Evolutionary conservation across 2,329 filamentous ascomycete species (phyloP), one percentile per base, ranked within the genome.

Genomic region (Epichloe hybrida): DNA sequence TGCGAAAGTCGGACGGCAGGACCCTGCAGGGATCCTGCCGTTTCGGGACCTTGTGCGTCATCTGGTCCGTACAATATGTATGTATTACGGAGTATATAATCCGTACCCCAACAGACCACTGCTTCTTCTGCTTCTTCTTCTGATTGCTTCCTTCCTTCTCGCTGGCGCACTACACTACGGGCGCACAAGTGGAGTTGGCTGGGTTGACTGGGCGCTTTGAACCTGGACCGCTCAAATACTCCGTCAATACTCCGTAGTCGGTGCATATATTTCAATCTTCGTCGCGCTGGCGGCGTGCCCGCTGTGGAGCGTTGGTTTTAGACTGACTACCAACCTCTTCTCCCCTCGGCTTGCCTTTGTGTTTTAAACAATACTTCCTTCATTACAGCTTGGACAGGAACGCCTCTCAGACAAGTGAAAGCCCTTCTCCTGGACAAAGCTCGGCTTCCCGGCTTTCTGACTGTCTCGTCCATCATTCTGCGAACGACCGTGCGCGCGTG

Each of bases 21-120:
- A 17, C 36, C 17, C 43, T 53, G 49, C 52, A 52, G 50, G 46
- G 45, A n/a, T 47, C 37, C 34, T 51, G 52, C 40, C 44, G 43
- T 49, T 48, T 52, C 17, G 27, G 39, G 40, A 23, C n/a, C 21
- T 31, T n/a, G 36, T 45, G 46, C 47, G 27, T 49, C 31, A 34
- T 48, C 15, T 20, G n/a, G 23, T 31, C 27, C 27, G 27, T 4
- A 31, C 27, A 17, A 17, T 17, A 17, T 17, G 17, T 3, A 1
- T 5, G n/a, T n/a, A n/a, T n/a, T n/a, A n/a, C n/a, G n/a, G n/a
- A n/a, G n/a, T n/a, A n/a, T n/a, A n/a, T n/a, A n/a, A n/a, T n/a
- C n/a, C n/a, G n/a, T n/a, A n/a, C n/a, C n/a, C n/a, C n/a, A n/a
- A n/a, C n/a, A n/a, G n/a, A n/a, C n/a, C n/a, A n/a, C n/a, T n/a